Evolutionary conservation across 768 basidiomycete species (phyloP).

Genomic region (Filobasidium floriforme): DNA sequence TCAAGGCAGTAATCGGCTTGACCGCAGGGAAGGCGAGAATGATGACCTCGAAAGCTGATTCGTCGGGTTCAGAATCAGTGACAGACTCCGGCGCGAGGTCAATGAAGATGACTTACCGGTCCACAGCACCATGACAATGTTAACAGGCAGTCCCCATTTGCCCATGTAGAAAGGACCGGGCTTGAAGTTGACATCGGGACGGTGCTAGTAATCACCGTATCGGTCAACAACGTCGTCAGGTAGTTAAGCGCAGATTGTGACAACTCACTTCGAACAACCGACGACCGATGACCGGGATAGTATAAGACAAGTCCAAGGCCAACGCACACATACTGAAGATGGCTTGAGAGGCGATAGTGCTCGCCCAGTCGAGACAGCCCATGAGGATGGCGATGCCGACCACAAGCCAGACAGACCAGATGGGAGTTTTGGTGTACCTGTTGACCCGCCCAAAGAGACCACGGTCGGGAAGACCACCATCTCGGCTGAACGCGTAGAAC

Average conservation of each 20-base stretch:
- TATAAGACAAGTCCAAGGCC: constrained; percentile 60
- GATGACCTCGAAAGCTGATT: constrained; percentile 39
- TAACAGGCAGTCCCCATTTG: constrained; percentile 32
- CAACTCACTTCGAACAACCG: constrained; percentile 51
- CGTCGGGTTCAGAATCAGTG: constrained; percentile 16
- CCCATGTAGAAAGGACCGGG: constrained; percentile 86
- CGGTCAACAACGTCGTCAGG: not conserved
- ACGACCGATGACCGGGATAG: constrained; percentile 70
- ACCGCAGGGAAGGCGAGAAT: constrained; percentile 54
- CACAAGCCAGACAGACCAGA: constrained; percentile 68
- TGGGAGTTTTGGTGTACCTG: constrained; percentile 60
- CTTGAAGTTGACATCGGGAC: constrained; percentile 74
- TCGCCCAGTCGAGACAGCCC: constrained; percentile 64
- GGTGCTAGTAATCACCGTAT: constrained; percentile 45
- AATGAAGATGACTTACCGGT: constrained; percentile 13
- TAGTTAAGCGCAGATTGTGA: not conserved
- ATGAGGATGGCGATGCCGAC: constrained; percentile 58
- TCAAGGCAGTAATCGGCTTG: constrained; percentile 56
- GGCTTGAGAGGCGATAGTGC: constrained; percentile 66
- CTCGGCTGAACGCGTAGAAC: constrained; percentile 61
- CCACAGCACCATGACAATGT: constrained; percentile 31
- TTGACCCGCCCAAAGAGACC: constrained; percentile 69
- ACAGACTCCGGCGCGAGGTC: not conserved
- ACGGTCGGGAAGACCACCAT: constrained; percentile 62
- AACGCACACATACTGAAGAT: constrained; percentile 60